These are phyloP conservation scores for Elsinoe fawcettii DNA, from an alignment of 2,329 filamentous ascomycete species.

Conservation along the genomic window DNA sequence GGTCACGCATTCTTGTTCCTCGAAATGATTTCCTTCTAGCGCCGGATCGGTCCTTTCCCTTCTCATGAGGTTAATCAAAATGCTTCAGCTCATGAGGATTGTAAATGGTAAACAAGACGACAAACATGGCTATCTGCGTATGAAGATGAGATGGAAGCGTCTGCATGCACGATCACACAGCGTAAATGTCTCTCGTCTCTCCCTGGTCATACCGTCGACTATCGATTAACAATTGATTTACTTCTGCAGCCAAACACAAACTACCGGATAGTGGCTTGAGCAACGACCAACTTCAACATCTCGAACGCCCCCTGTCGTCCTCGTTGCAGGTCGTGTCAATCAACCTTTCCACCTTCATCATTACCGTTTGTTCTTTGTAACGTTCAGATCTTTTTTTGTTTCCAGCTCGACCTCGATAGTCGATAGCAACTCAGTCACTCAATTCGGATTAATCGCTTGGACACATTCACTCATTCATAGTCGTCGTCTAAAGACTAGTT, in stretches of 20 bases:
- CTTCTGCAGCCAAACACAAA: slow-evolving; percentile 8
- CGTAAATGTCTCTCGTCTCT: too few relatives aligned
- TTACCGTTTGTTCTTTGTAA: slow-evolving; percentile 7
- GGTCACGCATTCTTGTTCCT: neutral
- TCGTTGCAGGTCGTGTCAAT: neutral
- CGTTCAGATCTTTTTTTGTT: slow-evolving; percentile 1
- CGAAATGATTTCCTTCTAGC: slow-evolving; percentile 6
- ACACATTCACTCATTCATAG: neutral
- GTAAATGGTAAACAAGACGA: neutral
- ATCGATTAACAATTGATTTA: neutral
- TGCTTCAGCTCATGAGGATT: neutral
- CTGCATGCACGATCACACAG: too few relatives aligned
- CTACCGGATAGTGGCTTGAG: slow-evolving; percentile 12
- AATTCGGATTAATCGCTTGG: neutral
- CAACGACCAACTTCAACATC: slow-evolving; percentile 9
- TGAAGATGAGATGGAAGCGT: too few relatives aligned
- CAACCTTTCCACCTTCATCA: slow-evolving; percentile 14
- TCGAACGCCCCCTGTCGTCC: slow-evolving; percentile 14
- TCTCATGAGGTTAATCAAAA: neutral
- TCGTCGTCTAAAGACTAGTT: neutral
- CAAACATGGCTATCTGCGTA: neutral
- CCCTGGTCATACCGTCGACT: too few relatives aligned
- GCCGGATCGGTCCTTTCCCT: slow-evolving; percentile 5
- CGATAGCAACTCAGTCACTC: slow-evolving; percentile 23
- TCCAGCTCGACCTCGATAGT: slow-evolving; percentile 5